Evolutionary conservation across 1,284 basidiomycete species (phyloP).

Genomic region (Bondarzewia mesenterica): DNA sequence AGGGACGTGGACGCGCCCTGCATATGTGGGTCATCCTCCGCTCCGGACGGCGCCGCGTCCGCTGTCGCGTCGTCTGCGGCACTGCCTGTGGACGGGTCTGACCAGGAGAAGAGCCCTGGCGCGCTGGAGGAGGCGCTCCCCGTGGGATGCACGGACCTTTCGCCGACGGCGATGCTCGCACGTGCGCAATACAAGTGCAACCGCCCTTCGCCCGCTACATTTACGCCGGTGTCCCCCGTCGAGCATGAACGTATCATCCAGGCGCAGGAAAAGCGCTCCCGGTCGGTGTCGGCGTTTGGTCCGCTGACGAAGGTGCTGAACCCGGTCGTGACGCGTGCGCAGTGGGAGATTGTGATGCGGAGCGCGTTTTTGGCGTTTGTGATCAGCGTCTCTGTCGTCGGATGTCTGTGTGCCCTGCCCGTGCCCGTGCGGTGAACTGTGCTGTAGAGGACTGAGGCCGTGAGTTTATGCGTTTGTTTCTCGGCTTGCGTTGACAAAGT

Average conservation of each 20-base stretch:
- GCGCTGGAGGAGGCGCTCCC: constrained; percentile 5
- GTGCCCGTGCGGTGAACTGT: constrained; percentile 5
- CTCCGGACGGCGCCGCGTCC: too few relatives aligned
- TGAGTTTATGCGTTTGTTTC: too few relatives aligned
- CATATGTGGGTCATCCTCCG: constrained; percentile 12
- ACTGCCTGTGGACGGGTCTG: constrained; percentile 8
- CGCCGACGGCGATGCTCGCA: constrained; percentile 16
- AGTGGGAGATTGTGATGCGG: constrained; percentile 63
- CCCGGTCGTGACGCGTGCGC: constrained; percentile 62
- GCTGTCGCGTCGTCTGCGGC: constrained; percentile 12
- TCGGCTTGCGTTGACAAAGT: too few relatives aligned
- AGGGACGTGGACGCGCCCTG: constrained; percentile 9
- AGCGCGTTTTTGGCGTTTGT: constrained; percentile 28
- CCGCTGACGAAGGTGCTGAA: constrained; percentile 62
- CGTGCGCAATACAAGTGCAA: constrained; percentile 22
- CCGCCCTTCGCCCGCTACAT: constrained; percentile 7
- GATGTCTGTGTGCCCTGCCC: constrained; percentile 22
- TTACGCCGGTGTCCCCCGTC: neutral
- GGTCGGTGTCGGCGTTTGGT: constrained; percentile 60
- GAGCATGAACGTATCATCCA: neutral
- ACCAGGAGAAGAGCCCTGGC: neutral
- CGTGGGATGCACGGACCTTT: constrained; percentile 5
- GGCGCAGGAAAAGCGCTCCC: constrained; percentile 10
- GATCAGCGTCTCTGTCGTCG: constrained; percentile 20
- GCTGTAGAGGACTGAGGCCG: too few relatives aligned